Base-by-base conservation (phyloP, 2,329 filamentous ascomycete species). In the Escovopsis sp. region DNA sequence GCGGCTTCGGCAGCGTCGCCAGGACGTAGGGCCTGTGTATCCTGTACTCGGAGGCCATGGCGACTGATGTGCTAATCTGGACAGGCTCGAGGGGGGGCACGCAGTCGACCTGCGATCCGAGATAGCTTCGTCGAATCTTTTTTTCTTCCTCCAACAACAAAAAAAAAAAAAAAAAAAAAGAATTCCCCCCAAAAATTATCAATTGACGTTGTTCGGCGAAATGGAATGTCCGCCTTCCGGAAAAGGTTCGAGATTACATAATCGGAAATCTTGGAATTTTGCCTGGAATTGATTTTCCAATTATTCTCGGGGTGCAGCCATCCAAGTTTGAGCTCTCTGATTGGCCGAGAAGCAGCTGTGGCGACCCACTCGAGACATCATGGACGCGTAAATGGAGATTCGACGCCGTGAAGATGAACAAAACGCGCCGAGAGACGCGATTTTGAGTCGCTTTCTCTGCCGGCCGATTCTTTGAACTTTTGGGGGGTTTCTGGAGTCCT, bases 21-120 rank as follows among this genome's bases (percentile, higher is more conserved):
- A 79, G 58, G 39, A 76, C 65, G 48, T 72, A 76, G n/a, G 75
- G 74, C 56, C 67, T 67, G 50, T 77, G 71, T 37, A 79, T 66
- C 42, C 70, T 68, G 47, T 76, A 72, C 43, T 70, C 68, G 31
- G 68, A 66, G 44, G 70, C 63, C 71, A 76, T 76, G 21, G 45
- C 45, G 43, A 48, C 18, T n/a, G 21, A 18, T 19, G 31, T 28
- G 14, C 8, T 38, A 27, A 14, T 19, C 21, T 11, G 21, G 3
- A 8, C n/a, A n/a, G n/a, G 9, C 21, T 21, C 19, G 19, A 21
- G 19, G 7, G 7, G 21, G 11, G 21, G 21, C 21, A 11, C 21
- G 21, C 21, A 29, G 29, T 26, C 19, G 14, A 19, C 19, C 21
- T 26, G 12, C 30, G 17, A n/a, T 8, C 8, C 25, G 11, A 27